Base-by-base conservation (phyloP, 345 rosid species). In the Linum trigynum region DNA sequence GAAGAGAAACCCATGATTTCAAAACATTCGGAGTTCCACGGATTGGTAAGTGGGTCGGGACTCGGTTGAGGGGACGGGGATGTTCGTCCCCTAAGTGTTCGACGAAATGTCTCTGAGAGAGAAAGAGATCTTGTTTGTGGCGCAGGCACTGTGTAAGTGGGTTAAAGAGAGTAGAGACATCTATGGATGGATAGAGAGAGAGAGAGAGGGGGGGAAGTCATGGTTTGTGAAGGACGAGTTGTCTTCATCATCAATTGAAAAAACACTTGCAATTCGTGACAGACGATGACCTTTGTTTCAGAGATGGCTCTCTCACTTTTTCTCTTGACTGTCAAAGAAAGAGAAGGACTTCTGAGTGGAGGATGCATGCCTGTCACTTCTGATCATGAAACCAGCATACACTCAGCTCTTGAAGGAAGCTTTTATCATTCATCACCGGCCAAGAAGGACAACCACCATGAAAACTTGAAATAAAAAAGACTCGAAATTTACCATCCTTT, bases 321-420 rank as follows among this genome's bases (percentile, higher is more conserved):
- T 56, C 71, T 66, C 69, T 81, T 78, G 83, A 83, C 84, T 75
- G 83, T 69, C 71, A 73, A 81, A 43, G 10, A 7, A 43, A 43
- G 50, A 43, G 50, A 43, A 77, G 75, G 65, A 78, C 69, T 60
- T 67, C 61, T 62, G 72, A 78, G 74, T 50, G 67, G 68, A 78
- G 16, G 71, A 64, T 71, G 57, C 67, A 71, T 71, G 82, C 50
- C 1, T 43, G 50, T 43, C 50, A 43, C 10, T 43, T 5, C 50
- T 43, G 50, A 43, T 43, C 50, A 43, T 23, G 32, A 23, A 23
- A 23, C 32, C 50, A 43, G 50, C 50, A 43, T 11, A 7, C 2
- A 43, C 32, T 23, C 32, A 23, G 32, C 32, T 23, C 32, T 23
- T 23, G 50, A 43, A 43, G 50, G 9, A 5, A 43, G 50, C 50